Conservation (phyloP, 208 protist genomes). For the Leishmania lainsoni region DNA sequence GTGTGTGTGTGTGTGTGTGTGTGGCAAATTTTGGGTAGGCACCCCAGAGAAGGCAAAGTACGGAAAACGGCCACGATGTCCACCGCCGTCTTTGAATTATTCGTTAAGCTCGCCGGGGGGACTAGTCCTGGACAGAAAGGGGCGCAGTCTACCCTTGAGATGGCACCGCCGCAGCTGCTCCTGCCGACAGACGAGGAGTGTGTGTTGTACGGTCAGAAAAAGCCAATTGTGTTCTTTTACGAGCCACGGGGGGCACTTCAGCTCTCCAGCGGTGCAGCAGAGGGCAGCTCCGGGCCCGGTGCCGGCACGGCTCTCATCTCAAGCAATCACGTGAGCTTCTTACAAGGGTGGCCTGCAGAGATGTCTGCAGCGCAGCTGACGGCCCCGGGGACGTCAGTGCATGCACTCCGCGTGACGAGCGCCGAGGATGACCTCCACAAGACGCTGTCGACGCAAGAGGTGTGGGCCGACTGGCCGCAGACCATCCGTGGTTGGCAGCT, state of each 20-base stretch:
- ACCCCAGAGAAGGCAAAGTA: background rate
- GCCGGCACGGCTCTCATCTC: background rate
- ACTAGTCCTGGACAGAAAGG: background rate
- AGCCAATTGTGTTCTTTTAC: slow-evolving; percentile 27
- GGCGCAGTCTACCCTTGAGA: background rate
- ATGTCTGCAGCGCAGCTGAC: slow-evolving; percentile 8
- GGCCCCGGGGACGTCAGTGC: slow-evolving; percentile 9
- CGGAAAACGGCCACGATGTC: background rate
- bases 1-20: background rate
- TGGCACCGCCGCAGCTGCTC: slow-evolving; percentile 11
- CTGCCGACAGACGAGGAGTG: slow-evolving; percentile 28
- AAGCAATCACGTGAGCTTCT: background rate
- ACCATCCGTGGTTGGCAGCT: slow-evolving; percentile 41
- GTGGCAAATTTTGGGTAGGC: background rate
- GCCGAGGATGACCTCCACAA: slow-evolving; percentile 26
- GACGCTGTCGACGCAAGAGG: slow-evolving; percentile 10
- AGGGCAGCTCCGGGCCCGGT: background rate
- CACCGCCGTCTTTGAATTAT: slow-evolving; percentile 26
- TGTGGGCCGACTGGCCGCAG: slow-evolving; percentile 40
- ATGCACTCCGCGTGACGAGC: slow-evolving; percentile 13
- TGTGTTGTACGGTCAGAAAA: slow-evolving; percentile 12
- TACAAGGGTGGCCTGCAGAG: slow-evolving; percentile 18
- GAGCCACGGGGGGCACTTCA: slow-evolving; percentile 12
- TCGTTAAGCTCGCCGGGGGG: slow-evolving; percentile 9
- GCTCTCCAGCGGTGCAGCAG: background rate